A percentile compares a stretch with the other conserved stretches of the same genome.
Conservation (phyloP, 1,139 yeast genomes). For the Lodderomyces elongisporus region DNA sequence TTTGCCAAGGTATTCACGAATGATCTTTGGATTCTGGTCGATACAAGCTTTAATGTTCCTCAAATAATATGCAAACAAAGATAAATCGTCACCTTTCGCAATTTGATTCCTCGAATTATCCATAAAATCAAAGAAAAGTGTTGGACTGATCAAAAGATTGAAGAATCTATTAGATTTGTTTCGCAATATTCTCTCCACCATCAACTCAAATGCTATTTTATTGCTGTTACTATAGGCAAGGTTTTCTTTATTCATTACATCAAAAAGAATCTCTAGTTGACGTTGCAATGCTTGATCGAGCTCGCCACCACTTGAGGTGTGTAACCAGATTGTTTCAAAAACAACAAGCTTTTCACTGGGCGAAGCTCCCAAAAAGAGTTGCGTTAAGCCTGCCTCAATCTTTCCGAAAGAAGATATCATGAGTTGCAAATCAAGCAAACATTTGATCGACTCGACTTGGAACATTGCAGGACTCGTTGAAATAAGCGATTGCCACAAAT, state of each 20-base stretch:
- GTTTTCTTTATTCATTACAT: constrained; percentile 34
- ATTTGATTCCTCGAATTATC: neutral
- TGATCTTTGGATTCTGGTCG: neutral
- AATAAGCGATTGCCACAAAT: constrained; percentile 45
- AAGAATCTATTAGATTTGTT: neutral
- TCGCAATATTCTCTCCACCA: neutral
- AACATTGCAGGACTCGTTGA: constrained; percentile 41
- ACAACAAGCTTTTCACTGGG: constrained; percentile 38
- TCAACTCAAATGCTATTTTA: constrained; percentile 31
- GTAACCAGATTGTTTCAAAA: constrained; percentile 57
- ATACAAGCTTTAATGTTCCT: neutral
- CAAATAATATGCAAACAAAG: neutral
- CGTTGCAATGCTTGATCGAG: constrained; percentile 42
- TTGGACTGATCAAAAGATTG: neutral
- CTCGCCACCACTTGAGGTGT: constrained; percentile 40
- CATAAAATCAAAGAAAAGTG: neutral
- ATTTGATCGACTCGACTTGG: constrained; percentile 61
- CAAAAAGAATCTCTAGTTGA: constrained; percentile 65
- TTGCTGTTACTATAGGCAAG: constrained; percentile 34
- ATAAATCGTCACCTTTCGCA: neutral
- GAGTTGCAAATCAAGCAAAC: constrained; percentile 41
- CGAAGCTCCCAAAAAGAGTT: constrained; percentile 39
- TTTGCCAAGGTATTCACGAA: neutral
- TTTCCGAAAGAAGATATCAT: constrained; percentile 34
- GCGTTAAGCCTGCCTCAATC: constrained; percentile 57